Base-by-base conservation (phyloP, 2,329 filamentous ascomycete genomes). In the Epichloe sylvatica region DNA sequence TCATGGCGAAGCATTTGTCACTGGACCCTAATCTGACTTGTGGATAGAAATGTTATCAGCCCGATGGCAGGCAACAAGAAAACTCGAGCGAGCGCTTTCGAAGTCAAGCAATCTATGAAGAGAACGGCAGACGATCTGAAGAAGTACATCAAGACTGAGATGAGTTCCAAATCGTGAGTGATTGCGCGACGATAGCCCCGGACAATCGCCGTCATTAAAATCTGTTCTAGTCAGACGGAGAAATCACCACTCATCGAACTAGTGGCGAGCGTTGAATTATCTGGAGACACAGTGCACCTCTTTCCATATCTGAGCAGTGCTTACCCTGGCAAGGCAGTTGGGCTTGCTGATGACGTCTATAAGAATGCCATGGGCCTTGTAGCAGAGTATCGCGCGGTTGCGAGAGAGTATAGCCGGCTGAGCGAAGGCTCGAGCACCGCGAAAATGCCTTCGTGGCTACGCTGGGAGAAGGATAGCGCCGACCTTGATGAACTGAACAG, bases 381-480 rank as follows among this genome's bases (percentile, higher is more conserved):
- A 17, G 17, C 59, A 3, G 47, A 54, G 12, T 54, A 62, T 23
- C 53, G 57, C 5, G 42, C n/a, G 1, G 43, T 58, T 2, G 47
- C 57, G 3, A 53, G 53, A 12, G 49, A 53, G 13, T 67, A 63
- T 47, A 57, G 61, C 30, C 45, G 35, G 1, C 15, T 60, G n/a
- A 57, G 53, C 41, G 53, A 53, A 12, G 49, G 52, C 19, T 40
- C 48, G 9, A 51, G 35, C 6, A 50, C 54, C 1, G 56, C 62
- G 33, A 54, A 54, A 13, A 56, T 55, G 44, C 65, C 63, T 3
- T 49, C 46, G 9, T 59, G 57, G 53, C 56, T 61, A 52, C 60
- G 57, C 3, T 69, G 65, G 67, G 51, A 56, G 43, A 58, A 64
- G 42, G 65, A 69, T n/a, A 57, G 50, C 11, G 53, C 53, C 33